Conservation (phyloP, 2,329 filamentous ascomycete species). For the Pseudocercospora cruenta region DNA sequence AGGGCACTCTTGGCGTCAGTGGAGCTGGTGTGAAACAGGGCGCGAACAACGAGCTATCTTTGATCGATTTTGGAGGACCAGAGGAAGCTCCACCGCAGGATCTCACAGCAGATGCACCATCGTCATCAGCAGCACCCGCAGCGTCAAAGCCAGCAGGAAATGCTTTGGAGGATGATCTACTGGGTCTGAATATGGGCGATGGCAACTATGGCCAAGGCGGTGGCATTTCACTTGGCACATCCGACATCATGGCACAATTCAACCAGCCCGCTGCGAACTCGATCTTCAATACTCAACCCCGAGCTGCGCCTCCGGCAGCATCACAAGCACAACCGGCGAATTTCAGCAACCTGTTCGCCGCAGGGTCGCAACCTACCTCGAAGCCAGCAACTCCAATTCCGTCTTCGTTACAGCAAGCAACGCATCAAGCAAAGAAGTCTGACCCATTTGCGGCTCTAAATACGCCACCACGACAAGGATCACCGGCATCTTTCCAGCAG, state of each 20-base stretch:
- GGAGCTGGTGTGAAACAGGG: slow-evolving; percentile 66
- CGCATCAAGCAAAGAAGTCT: slow-evolving; percentile 41
- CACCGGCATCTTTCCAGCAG: slow-evolving; percentile 50
- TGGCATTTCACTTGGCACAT: slow-evolving; percentile 74
- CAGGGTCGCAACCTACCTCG: slow-evolving; percentile 43
- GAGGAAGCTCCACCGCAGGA: slow-evolving; percentile 48
- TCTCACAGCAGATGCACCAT: slow-evolving; percentile 13
- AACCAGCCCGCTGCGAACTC: slow-evolving; percentile 37
- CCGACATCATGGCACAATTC: slow-evolving; percentile 41
- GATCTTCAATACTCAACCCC: slow-evolving; percentile 34
- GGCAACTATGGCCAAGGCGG: slow-evolving; percentile 73
- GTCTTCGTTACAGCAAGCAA: slow-evolving; percentile 27
- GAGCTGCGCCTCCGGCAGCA: slow-evolving; percentile 23
- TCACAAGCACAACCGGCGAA: slow-evolving; percentile 48
- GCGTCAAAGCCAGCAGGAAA: slow-evolving; percentile 56
- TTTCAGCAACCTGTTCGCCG: slow-evolving; percentile 54
- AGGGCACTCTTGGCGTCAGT: slow-evolving; percentile 73
- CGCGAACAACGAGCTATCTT: slow-evolving; percentile 76
- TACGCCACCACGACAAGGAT: slow-evolving; percentile 55
- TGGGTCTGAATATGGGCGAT: slow-evolving; percentile 82
- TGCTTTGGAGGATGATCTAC: slow-evolving; percentile 83
- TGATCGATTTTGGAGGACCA: slow-evolving; percentile 85
- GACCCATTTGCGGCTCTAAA: slow-evolving; percentile 66
- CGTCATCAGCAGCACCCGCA: slow-evolving; percentile 45
- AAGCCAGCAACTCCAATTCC: slow-evolving; percentile 55